Conservation (phyloP, 306 rosid species). For the Prunus dulcis region DNA sequence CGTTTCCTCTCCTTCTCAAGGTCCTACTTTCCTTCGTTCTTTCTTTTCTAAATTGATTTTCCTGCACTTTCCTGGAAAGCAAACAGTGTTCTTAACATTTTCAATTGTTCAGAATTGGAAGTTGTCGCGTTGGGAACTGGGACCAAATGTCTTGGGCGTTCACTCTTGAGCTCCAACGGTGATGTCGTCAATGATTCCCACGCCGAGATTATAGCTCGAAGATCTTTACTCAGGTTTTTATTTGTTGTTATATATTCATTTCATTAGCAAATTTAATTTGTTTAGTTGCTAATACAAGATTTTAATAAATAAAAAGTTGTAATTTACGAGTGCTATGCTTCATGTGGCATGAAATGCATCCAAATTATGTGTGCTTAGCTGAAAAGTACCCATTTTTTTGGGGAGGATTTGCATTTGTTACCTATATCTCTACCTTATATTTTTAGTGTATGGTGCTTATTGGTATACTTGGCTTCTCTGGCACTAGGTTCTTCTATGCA, state of each 20-base stretch:
- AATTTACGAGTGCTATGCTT: background rate
- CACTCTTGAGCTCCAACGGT: slow-evolving; percentile 59
- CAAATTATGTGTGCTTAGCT: background rate
- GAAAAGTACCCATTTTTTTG: background rate
- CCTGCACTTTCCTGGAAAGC: slow-evolving; percentile 5
- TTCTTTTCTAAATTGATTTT: background rate
- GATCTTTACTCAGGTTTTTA: slow-evolving; percentile 71
- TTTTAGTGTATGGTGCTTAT: background rate
- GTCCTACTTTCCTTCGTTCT: slow-evolving; percentile 16
- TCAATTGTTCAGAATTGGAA: slow-evolving; percentile 47
- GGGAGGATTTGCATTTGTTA: background rate
- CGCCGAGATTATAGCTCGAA: slow-evolving; percentile 81
- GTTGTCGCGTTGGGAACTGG: slow-evolving; percentile 90
- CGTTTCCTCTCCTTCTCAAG: slow-evolving; percentile 72
- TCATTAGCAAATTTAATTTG: background rate
- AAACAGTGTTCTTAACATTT: background rate
- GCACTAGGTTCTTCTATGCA: slow-evolving; percentile 74
- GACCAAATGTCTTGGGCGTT: slow-evolving; percentile 85
- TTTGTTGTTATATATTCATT: background rate
- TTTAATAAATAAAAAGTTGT: background rate
- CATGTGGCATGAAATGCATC: background rate
- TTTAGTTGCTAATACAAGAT: background rate
- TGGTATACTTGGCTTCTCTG: background rate
- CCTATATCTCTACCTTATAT: background rate
- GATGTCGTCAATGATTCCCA: slow-evolving; percentile 85